Conservation (phyloP, 78 protist genomes). For the Reticulomyxa filosa region DNA sequence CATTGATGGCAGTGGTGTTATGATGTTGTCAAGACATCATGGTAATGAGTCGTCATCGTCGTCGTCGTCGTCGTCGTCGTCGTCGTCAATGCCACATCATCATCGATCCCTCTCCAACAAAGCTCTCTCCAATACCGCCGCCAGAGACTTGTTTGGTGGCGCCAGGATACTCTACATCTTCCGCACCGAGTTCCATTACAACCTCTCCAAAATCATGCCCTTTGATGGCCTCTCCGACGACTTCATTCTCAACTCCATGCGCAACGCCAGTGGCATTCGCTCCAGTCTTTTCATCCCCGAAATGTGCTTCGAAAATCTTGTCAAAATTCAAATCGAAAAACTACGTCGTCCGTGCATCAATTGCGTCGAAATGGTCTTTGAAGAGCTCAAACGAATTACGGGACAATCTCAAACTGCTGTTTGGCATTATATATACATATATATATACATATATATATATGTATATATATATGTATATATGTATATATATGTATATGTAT, state of each 20-base stretch:
- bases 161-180: slow-evolving; percentile 73
- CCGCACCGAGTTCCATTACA: slow-evolving; percentile 36
- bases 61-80: neutral
- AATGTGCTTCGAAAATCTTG: slow-evolving; percentile 59
- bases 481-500: neutral
- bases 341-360: slow-evolving; percentile 5
- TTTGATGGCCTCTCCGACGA: slow-evolving; percentile 18
- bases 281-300: slow-evolving; percentile 70
- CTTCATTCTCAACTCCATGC: slow-evolving; percentile 60
- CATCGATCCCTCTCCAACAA: neutral
- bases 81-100: neutral
- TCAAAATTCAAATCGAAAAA: slow-evolving; percentile 45
- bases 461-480: neutral
- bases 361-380: neutral
- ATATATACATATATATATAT: neutral
- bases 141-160: slow-evolving; percentile 42
- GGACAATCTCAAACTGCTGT: neutral
- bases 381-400: neutral
- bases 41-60: neutral
- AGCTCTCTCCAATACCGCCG: neutral
- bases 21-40: slow-evolving; percentile 21
- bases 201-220: neutral
- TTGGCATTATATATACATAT: neutral
- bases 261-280: slow-evolving; percentile 59
- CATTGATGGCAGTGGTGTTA: slow-evolving; percentile 56